Percentiles rank a stretch among this genome's conserved stretches.
These are phyloP conservation scores for Yamadazyma akitaensis DNA, from an alignment of 805 yeast genomes.

Conservation along the genomic window DNA sequence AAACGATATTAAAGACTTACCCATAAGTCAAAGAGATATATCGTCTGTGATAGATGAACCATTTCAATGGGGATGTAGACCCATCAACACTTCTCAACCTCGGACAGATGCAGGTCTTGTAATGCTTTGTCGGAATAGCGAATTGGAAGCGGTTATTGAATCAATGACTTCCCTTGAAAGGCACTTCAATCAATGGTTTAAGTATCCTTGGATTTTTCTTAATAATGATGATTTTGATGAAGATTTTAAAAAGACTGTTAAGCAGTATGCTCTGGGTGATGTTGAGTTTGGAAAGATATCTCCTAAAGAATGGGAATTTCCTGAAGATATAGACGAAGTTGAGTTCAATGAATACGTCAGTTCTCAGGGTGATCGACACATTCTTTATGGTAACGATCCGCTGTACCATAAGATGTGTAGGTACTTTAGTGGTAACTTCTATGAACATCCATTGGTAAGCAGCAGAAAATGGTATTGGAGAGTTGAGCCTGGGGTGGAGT, in stretches of 20 bases:
- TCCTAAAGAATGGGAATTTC: conserved; percentile 65
- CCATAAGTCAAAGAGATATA: conserved; percentile 12
- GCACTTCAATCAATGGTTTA: conserved; percentile 90
- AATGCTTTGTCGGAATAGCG: conserved; percentile 78
- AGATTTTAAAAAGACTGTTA: conserved; percentile 56
- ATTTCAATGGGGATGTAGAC: conserved; percentile 54
- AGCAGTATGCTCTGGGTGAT: conserved; percentile 51
- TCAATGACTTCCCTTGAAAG: conserved; percentile 76
- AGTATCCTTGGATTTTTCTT: conserved; percentile 88
- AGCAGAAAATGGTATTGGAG: conserved; percentile 93
- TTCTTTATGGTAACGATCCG: conserved; percentile 78
- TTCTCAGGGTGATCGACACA: conserved; percentile 76
- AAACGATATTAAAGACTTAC: conserved; percentile 1
- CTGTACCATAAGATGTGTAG: conserved; percentile 95
- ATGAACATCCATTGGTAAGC: conserved; percentile 68
- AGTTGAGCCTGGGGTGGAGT: conserved; percentile 89
- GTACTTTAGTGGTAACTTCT: conserved; percentile 82
- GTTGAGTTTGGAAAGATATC: conserved; percentile 73
- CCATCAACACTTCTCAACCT: conserved; percentile 36
- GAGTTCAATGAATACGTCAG: conserved; percentile 57
- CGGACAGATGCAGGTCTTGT: conserved; percentile 83
- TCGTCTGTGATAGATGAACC: conserved; percentile 33
- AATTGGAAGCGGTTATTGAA: conserved; percentile 68
- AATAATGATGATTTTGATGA: conserved; percentile 74
- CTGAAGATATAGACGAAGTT: conserved; percentile 33